phyloP scores from a whole-genome alignment of 768 basidiomycete genomes.

The Suillus ampliporus region DNA sequence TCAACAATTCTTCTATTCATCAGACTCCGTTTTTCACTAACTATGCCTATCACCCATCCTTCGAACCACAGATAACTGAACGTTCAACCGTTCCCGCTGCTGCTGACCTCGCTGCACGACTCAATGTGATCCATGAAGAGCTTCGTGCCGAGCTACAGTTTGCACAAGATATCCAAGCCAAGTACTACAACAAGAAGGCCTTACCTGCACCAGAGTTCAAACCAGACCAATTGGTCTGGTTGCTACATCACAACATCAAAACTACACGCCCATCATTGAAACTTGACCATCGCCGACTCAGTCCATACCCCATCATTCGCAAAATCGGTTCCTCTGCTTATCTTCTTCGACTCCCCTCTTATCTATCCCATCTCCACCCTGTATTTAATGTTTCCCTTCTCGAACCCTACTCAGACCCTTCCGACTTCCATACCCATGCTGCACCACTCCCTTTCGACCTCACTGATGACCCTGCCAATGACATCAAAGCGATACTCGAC shows the following conservation, averaged over 20 bases:
- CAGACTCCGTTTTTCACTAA: conserved; percentile 46
- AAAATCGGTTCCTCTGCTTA: conserved; percentile 29
- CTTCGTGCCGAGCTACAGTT: conserved; percentile 36
- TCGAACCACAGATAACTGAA: conserved; percentile 36
- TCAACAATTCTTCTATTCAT: conserved; percentile 37
- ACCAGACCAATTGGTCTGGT: conserved; percentile 43
- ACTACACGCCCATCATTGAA: conserved; percentile 48
- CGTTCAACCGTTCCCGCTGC: conserved; percentile 37
- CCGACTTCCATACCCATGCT: too few relatives aligned
- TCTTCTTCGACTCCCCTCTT: conserved; percentile 36
- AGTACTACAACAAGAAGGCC: conserved; percentile 34
- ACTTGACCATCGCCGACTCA: conserved; percentile 40
- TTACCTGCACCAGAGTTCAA: conserved; percentile 35
- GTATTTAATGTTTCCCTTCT: conserved; percentile 47
- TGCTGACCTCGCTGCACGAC: conserved; percentile 31
- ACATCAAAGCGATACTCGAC: too few relatives aligned
- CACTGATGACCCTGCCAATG: too few relatives aligned
- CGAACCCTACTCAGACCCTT: too few relatives aligned
- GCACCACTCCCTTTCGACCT: too few relatives aligned
- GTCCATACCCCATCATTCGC: conserved; percentile 27
- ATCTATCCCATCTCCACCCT: conserved; percentile 42
- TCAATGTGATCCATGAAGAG: conserved; percentile 41
- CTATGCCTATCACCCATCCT: conserved; percentile 37
- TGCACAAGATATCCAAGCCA: conserved; percentile 33
- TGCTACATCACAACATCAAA: conserved; percentile 43